Evolutionary conservation across 139 green algal species (phyloP).

Genomic region (Eudorina sp.): DNA sequence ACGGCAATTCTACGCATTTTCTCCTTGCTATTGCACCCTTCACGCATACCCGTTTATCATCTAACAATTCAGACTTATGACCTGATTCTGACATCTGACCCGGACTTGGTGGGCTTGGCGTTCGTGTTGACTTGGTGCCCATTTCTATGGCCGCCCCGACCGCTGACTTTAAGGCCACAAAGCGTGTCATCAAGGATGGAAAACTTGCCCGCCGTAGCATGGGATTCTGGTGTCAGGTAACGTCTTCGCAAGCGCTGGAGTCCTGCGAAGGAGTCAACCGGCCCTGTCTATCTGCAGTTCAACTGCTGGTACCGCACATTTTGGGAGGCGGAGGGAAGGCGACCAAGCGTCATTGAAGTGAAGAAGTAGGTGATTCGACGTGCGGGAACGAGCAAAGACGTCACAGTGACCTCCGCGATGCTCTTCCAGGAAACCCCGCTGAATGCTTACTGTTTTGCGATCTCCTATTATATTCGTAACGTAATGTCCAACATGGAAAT

Average conservation of each 20-base stretch:
- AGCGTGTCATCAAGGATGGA: neutral
- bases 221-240: constrained; percentile 22
- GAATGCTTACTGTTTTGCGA: neutral
- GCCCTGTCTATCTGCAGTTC: constrained; percentile 1
- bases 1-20: too few relatives aligned
- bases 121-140: too few relatives aligned
- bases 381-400: neutral
- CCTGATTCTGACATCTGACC: too few relatives aligned
- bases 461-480: too few relatives aligned
- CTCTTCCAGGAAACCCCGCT: neutral
- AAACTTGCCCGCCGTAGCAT: neutral
- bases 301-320: constrained; percentile 24
- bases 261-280: too few relatives aligned
- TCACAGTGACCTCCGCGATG: neutral
- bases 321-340: constrained; percentile 18
- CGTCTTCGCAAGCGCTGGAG: neutral
- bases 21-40: too few relatives aligned
- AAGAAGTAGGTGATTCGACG: neutral
- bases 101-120: too few relatives aligned
- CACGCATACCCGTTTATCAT: too few relatives aligned
- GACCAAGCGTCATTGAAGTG: neutral
- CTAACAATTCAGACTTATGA: neutral
- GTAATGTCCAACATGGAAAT: too few relatives aligned
- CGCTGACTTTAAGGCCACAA: neutral
- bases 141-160: constrained; percentile 12